Evolutionary conservation across 2,329 filamentous ascomycete species (phyloP), one percentile per base, ranked within the genome.

Genomic region (Parastagonospora nodorum): DNA sequence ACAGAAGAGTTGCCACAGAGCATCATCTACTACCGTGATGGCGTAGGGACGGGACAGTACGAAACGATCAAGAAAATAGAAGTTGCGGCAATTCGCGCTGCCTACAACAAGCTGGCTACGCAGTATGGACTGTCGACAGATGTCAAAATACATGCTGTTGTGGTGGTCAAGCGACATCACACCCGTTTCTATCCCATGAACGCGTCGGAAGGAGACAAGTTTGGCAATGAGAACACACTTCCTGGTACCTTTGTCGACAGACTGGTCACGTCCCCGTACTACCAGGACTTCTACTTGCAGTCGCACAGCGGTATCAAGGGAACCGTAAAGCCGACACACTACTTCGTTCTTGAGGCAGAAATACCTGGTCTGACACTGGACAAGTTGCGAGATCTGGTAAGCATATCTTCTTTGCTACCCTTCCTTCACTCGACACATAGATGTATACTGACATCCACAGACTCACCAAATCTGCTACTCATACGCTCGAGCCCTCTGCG

Each of bases 111-210:
- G 12, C 28, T 27, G n/a, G 7, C 10, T 5, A n/a, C 14, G 8
- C 27, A 42, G 12, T 5, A 11, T n/a, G 38, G 12, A 28, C 15
- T 7, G 2, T 2, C n/a, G 8, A 16, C n/a, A 8, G 5, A 14
- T 60, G 5, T 35, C 8, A 50, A 56, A 30, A 35, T 77, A 16
- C 72, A 69, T 0, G 57, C 71, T n/a, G 33, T 78, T 2, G 55
- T 78, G 3, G 71, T 71, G 2, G 64, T 60, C 1, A 78, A 78
- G 48, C 66, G 75, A 0, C 77, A 79, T 47, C 60, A 75, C 48
- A 68, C 71, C 0, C 69, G 76, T 0, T 77, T 79, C 59, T 79
- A 69, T 49, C 61, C 70, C 1, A 52, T 14, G 2, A 36, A 50
- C 0, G n/a, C n/a, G n/a, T n/a, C n/a, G n/a, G n/a, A n/a, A n/a